A percentile compares a stretch with the other conserved stretches of the same genome.
Evolutionary conservation across 2,329 filamentous ascomycete genomes (phyloP).

Genomic region (Colletotrichum magnum): DNA sequence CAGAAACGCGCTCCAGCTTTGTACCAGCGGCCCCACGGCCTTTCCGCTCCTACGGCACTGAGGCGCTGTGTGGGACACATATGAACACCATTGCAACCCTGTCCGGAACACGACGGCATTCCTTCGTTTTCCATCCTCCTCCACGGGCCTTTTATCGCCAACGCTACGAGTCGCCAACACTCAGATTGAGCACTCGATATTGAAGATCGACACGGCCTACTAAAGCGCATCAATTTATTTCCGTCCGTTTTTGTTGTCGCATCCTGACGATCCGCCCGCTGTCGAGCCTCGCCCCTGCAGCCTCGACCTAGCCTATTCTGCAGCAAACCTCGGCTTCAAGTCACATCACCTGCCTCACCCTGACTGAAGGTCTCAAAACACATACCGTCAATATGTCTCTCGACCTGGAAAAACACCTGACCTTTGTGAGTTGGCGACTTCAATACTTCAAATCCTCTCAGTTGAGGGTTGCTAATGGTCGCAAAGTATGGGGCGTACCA

Average conservation of each 20-base stretch:
- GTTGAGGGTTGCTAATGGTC: conserved; percentile 26
- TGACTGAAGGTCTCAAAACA: conserved; percentile 27
- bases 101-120: conserved; percentile 40
- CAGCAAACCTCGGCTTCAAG: conserved; percentile 37
- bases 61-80: conserved; percentile 35
- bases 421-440: conserved; percentile 73
- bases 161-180: conserved; percentile 11
- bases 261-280: conserved; percentile 27
- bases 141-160: conserved; percentile 30
- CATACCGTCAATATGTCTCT: conserved; percentile 68
- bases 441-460: neutral
- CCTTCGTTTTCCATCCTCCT: conserved; percentile 38
- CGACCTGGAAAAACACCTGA: conserved; percentile 85
- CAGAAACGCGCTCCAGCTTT: conserved; percentile 30
- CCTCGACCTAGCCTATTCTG: conserved; percentile 28
- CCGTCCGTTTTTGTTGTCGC: conserved; percentile 3
- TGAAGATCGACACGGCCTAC: conserved; percentile 16
- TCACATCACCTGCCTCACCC: conserved; percentile 12
- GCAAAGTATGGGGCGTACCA: conserved; percentile 87
- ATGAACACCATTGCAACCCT: conserved; percentile 42
- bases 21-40: conserved; percentile 38
- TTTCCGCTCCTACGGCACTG: conserved; percentile 19
- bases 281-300: conserved; percentile 31
- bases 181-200: conserved; percentile 1
- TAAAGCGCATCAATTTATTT: neutral